Base-by-base conservation (phyloP, 768 basidiomycete genomes). In the Exsudoporus frostii region DNA sequence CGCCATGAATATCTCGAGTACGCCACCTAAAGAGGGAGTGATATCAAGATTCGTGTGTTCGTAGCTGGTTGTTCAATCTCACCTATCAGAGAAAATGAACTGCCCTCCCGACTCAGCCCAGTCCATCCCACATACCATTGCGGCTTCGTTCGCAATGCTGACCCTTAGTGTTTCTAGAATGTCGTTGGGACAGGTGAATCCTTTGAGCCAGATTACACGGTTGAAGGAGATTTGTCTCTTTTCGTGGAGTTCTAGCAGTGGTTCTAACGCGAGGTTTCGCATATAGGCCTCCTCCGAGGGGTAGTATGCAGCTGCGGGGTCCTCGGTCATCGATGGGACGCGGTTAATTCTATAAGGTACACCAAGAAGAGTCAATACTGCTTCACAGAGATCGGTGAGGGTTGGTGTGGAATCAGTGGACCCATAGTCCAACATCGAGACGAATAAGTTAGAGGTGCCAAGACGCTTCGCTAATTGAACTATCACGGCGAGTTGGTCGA, bases 91-190 rank as follows among this genome's bases (percentile, higher is more conserved):
- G 73, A 97, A 98, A 60, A 98, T 94, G 77, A 98, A 99, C 72
- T 92, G 89, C 0, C 94, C 94, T 58, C 93, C 91, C 64, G 94
- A 90, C 71, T 99, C 95, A 11, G 94, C 96, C 97, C 97, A 99
- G 66, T 99, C 97, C 96, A 98, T 98, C n/a, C 95, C 96, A 66
- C 97, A 98, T 2, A 98, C 93, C 92, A 99, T 92, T 0, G 94
- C 92, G 3, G 97, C 97, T 59, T 94, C 84, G 66, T 98, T 99
- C 30, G 81, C 80, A 59, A 88, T 79, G 67, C 89, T 92, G 55
- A 98, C 88, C 57, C 94, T 86, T 66, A 98, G 84, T 22, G 90
- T 96, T 72, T 99, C 97, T 47, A 99, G 76, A 44, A 99, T 94
- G 68, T 99, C 97, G 64, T 93, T 96, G 2, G 97, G 97, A 66